Percentiles rank a stretch among this genome's conserved stretches.
These are phyloP conservation scores for Erigeron canadensis DNA, from an alignment of 129 eudicot genomes.

Conservation along the genomic window DNA sequence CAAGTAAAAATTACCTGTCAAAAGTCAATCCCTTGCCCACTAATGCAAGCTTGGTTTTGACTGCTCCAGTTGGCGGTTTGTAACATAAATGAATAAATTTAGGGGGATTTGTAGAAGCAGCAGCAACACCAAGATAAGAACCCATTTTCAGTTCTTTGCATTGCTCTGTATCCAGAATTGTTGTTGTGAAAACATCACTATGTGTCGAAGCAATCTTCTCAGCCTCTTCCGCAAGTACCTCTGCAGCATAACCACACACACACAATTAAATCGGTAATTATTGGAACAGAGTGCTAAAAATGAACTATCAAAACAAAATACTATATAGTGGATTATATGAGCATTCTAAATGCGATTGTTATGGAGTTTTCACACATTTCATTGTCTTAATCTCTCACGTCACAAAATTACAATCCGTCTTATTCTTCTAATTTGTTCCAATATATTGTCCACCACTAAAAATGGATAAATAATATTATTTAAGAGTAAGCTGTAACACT, in stretches of 20 bases:
- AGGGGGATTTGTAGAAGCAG: slow-evolving; percentile 91
- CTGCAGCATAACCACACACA: slow-evolving; percentile 39
- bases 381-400: too few species aligned
- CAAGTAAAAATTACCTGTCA: slow-evolving; percentile 55
- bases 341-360: background rate
- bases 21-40: slow-evolving; percentile 90
- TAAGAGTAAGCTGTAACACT: too few species aligned
- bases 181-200: slow-evolving; percentile 86
- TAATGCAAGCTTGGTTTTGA: slow-evolving; percentile 67
- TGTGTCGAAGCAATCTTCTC: slow-evolving; percentile 64
- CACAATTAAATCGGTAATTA: slow-evolving; percentile 10
- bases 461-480: too few species aligned
- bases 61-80: slow-evolving; percentile 61
- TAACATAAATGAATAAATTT: slow-evolving; percentile 91
- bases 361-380: too few species aligned
- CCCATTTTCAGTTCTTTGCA: slow-evolving; percentile 98
- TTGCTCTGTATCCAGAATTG: slow-evolving; percentile 64
- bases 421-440: too few species aligned
- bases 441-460: too few species aligned
- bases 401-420: too few species aligned
- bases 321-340: background rate
- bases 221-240: slow-evolving; percentile 85
- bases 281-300: background rate
- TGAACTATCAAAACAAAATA: background rate
- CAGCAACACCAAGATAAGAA: slow-evolving; percentile 91